phyloP scores from a whole-genome alignment of 2,329 filamentous ascomycete genomes.

The Sporothrix mexicana region DNA sequence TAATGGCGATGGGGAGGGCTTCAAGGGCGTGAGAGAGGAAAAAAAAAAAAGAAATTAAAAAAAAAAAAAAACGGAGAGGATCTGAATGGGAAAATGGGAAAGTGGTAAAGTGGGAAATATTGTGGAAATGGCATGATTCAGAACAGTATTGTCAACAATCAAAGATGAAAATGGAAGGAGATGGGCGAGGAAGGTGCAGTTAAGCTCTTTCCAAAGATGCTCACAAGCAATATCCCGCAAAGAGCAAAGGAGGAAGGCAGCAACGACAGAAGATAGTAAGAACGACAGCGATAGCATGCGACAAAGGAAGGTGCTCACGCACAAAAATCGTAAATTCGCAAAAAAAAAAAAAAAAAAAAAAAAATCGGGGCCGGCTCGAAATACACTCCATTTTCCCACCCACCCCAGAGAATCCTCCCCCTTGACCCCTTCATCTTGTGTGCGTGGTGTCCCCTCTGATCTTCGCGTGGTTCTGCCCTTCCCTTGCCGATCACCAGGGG shows the following conservation, averaged over 20 bases:
- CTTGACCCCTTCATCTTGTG: background rate
- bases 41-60: background rate
- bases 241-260: background rate
- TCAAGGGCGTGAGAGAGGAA: background rate
- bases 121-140: conserved; percentile 21
- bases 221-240: background rate
- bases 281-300: background rate
- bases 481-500: conserved; percentile 30
- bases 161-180: background rate
- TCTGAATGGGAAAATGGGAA: no score
- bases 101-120: background rate
- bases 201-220: background rate
- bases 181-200: background rate
- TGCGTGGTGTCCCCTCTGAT: conserved; percentile 23
- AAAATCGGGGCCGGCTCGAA: no score
- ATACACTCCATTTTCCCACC: background rate
- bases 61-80: background rate
- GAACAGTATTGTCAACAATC: background rate
- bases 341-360: background rate
- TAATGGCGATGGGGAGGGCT: conserved; percentile 1
- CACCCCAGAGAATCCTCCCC: background rate
- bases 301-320: background rate
- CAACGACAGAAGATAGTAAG: background rate
- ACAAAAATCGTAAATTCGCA: background rate
- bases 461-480: conserved; percentile 19